A percentile compares a stretch with the other conserved stretches of the same genome.
These are phyloP conservation scores for Talaromyces sp. DNA, from an alignment of 2,329 filamentous ascomycete genomes.

Conservation along the genomic window DNA sequence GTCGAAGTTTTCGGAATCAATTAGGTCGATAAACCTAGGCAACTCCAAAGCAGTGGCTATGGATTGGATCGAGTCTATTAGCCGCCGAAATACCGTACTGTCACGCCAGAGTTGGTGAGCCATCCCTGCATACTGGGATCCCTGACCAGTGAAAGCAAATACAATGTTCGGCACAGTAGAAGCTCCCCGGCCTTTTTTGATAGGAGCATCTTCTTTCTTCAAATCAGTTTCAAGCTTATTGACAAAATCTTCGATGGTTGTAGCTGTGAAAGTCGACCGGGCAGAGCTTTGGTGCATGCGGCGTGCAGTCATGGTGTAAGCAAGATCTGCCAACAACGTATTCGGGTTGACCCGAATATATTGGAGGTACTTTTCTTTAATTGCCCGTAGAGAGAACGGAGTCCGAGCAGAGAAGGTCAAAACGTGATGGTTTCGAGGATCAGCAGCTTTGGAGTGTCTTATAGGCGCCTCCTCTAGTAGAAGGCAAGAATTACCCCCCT, in stretches of 20 bases:
- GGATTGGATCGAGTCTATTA: slow-evolving; percentile 23
- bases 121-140: slow-evolving; percentile 28
- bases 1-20: slow-evolving; percentile 18
- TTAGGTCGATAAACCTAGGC: slow-evolving; percentile 25
- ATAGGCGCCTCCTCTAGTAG: slow-evolving; percentile 55
- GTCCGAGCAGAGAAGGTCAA: slow-evolving; percentile 55
- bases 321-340: slow-evolving; percentile 47
- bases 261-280: slow-evolving; percentile 19
- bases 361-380: slow-evolving; percentile 49
- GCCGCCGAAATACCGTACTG: slow-evolving; percentile 20
- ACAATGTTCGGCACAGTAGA: slow-evolving; percentile 15
- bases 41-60: slow-evolving; percentile 25
- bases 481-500: slow-evolving; percentile 26
- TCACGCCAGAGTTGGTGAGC: slow-evolving; percentile 25
- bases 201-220: not conserved
- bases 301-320: slow-evolving; percentile 62
- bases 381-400: slow-evolving; percentile 38
- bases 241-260: slow-evolving; percentile 14
- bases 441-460: slow-evolving; percentile 28
- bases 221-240: slow-evolving; percentile 15
- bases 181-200: not conserved
- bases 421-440: slow-evolving; percentile 51
- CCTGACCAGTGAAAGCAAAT: slow-evolving; percentile 32
- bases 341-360: slow-evolving; percentile 51
- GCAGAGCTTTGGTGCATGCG: slow-evolving; percentile 51